A percentile compares a stretch with the other conserved stretches of the same genome.
Conservation (phyloP, 768 basidiomycete species). For the Phlebiopsis flavidoalba region DNA sequence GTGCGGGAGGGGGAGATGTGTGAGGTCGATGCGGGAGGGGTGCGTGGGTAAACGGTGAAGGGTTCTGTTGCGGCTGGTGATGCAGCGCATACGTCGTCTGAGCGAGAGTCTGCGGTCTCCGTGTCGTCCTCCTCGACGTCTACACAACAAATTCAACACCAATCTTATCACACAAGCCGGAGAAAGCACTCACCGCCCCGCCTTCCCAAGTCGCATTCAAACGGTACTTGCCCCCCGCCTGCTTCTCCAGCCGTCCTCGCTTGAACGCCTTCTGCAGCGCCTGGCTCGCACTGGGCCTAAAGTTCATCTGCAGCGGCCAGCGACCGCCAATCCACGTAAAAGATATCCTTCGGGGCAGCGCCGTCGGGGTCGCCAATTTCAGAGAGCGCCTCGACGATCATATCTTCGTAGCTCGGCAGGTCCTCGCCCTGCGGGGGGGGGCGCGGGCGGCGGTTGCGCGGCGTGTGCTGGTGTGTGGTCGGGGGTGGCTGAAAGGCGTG, state of each 20-base stretch:
- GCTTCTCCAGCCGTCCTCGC: constrained; percentile 76
- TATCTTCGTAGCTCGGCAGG: constrained; percentile 85
- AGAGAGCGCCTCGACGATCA: constrained; percentile 78
- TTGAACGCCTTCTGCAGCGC: constrained; percentile 84
- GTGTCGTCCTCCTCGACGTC: constrained; percentile 75
- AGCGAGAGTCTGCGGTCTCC: constrained; percentile 62
- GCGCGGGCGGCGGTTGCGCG: constrained; percentile 27
- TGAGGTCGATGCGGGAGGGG: constrained; percentile 33
- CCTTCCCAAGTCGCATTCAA: constrained; percentile 79
- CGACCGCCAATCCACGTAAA: constrained; percentile 78
- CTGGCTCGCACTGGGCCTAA: constrained; percentile 84
- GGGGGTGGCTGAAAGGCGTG: constrained; percentile 24
- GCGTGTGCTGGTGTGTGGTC: constrained; percentile 6
- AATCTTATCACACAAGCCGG: neutral
- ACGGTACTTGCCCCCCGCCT: constrained; percentile 65
- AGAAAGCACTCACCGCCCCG: constrained; percentile 53
- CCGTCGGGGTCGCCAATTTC: constrained; percentile 70
- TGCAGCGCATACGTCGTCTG: constrained; percentile 24
- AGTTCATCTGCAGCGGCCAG: constrained; percentile 85
- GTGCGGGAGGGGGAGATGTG: constrained; percentile 10
- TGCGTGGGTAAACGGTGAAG: constrained; percentile 58
- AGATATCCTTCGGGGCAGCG: constrained; percentile 76
- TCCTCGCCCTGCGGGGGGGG: constrained; percentile 35
- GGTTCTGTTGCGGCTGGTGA: constrained; percentile 15
- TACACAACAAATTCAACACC: constrained; percentile 25